These are phyloP conservation scores for Lotmaria passim DNA, from an alignment of 208 protist genomes.

Conservation along the genomic window DNA sequence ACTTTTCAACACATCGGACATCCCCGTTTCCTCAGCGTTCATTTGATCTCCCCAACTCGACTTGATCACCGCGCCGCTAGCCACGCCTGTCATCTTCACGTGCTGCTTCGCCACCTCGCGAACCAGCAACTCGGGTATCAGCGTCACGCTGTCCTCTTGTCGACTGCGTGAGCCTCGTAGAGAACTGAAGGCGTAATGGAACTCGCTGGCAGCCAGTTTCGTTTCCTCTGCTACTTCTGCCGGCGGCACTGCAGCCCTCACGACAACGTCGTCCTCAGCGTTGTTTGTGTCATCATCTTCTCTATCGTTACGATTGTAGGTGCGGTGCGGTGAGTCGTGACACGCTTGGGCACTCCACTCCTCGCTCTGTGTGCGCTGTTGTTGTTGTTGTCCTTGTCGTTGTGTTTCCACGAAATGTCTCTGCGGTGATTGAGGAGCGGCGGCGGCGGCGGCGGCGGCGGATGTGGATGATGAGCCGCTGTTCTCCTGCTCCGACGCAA, in stretches of 20 bases:
- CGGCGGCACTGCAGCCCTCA: background rate
- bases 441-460: no score
- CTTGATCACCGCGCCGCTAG: background rate
- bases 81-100: background rate
- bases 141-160: slow-evolving; percentile 48
- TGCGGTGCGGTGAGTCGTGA: no score
- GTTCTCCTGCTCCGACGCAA: background rate
- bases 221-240: no score
- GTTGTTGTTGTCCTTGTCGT: no score
- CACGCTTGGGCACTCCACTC: no score
- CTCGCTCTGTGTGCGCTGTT: no score
- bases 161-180: slow-evolving; percentile 36
- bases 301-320: no score
- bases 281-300: no score
- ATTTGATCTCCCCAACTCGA: background rate
- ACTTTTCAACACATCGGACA: background rate
- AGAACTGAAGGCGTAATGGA: slow-evolving; percentile 32
- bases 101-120: background rate
- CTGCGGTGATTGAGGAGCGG: no score
- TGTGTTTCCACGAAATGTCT: no score
- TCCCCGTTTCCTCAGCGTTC: background rate
- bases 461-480: no score
- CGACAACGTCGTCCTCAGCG: no score
- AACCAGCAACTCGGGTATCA: slow-evolving; percentile 29
- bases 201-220: slow-evolving; percentile 7